A percentile compares a stretch with the other conserved stretches of the same genome.
These are phyloP conservation scores for Talaromyces sp. DNA, from an alignment of 2,329 filamentous ascomycete genomes.

Conservation along the genomic window DNA sequence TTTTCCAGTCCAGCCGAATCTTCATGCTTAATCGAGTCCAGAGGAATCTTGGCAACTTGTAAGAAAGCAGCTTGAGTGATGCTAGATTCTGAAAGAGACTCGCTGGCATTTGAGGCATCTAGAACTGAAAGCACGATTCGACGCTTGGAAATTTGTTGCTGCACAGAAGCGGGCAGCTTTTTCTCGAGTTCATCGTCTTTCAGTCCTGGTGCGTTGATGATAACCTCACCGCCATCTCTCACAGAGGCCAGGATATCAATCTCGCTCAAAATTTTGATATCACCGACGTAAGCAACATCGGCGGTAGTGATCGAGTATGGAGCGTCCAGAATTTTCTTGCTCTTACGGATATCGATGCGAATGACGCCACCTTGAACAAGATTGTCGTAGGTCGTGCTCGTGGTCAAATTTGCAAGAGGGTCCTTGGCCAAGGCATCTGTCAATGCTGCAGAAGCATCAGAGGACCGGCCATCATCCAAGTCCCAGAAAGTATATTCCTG, in stretches of 20 bases:
- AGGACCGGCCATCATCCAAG: constrained; percentile 66
- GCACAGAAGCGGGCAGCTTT: constrained; percentile 65
- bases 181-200: constrained; percentile 90
- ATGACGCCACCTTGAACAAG: constrained; percentile 68
- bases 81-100: constrained; percentile 62
- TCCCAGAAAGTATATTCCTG: constrained; percentile 96
- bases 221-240: constrained; percentile 65
- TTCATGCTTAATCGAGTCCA: constrained; percentile 63
- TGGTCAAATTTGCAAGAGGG: constrained; percentile 56
- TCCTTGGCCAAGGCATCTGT: constrained; percentile 58
- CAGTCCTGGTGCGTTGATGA: constrained; percentile 70
- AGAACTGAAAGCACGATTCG: constrained; percentile 68
- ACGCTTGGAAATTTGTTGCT: constrained; percentile 67
- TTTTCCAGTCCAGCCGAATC: constrained; percentile 60
- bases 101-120: constrained; percentile 64
- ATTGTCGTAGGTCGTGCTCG: constrained; percentile 58
- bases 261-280: constrained; percentile 73
- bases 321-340: constrained; percentile 76
- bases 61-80: constrained; percentile 80
- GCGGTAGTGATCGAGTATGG: constrained; percentile 76
- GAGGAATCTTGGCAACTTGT: constrained; percentile 64
- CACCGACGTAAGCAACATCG: constrained; percentile 71
- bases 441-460: constrained; percentile 58
- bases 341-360: constrained; percentile 79
- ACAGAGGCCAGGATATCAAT: constrained; percentile 68